Conservation (phyloP, 176 grass and related monocot species). For the Phoenix roebelenii region DNA sequence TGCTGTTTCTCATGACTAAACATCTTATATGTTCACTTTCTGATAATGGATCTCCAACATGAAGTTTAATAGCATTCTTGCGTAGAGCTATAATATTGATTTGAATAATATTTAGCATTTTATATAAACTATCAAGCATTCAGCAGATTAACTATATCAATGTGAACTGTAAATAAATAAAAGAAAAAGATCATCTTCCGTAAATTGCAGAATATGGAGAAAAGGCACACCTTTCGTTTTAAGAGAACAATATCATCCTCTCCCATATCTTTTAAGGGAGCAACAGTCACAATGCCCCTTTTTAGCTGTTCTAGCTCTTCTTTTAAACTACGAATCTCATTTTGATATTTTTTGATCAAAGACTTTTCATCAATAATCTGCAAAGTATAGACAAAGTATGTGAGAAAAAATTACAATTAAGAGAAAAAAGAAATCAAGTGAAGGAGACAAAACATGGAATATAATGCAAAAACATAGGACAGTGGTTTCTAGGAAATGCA, state of each 20-base stretch:
- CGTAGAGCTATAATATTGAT: too few species aligned
- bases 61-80: too few species aligned
- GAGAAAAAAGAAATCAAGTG: constrained; percentile 11
- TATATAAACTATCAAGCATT: background rate
- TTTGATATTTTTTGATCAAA: constrained; percentile 99
- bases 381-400: constrained; percentile 23
- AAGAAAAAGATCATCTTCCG: background rate
- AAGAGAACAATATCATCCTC: constrained; percentile 85
- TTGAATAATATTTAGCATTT: too few species aligned
- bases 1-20: too few species aligned
- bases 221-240: constrained; percentile 75
- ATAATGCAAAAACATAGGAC: constrained; percentile 8
- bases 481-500: background rate
- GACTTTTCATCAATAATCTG: constrained; percentile 99
- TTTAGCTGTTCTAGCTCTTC: constrained; percentile 93
- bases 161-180: background rate
- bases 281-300: constrained; percentile 77
- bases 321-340: constrained; percentile 89
- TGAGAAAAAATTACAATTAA: constrained; percentile 16
- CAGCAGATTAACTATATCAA: background rate
- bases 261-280: constrained; percentile 48
- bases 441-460: background rate
- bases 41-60: too few species aligned
- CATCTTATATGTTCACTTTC: too few species aligned
- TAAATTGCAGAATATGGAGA: background rate